Base-by-base conservation (phyloP, 805 yeast species). In the Wickerhamomyces silvicola region DNA sequence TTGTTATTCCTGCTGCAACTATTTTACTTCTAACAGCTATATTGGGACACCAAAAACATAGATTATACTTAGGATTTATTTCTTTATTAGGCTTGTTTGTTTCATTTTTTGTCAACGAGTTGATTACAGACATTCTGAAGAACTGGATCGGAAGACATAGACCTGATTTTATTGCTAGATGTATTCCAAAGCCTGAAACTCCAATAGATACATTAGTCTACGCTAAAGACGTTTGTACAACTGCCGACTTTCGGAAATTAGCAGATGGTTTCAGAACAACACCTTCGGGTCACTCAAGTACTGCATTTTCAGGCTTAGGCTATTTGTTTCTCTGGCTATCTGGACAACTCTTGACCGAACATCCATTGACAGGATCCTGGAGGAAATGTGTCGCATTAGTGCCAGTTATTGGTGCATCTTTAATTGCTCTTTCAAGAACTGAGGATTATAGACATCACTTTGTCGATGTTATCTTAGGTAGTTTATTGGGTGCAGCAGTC, bases 391-490 rank as follows among this genome's bases (percentile, higher is more conserved):
- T 78, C 3, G 60, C 77, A 1, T 49, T 60, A 8, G 34, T 68
- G n/a, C 92, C 92, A 3, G 50, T 70, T 1, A 45, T 85, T 5
- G 68, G 81, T 6, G 96, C 97, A 0, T 50, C 71, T 1, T 66
- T 79, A 41, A 78, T 90, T 44, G 97, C 97, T 0, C 57, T 84
- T 27, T 76, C 92, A 24, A 71, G 98, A 47, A 84, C 95, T 1
- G 81, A 82, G 48, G 98, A 90, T 58, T 88, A 88, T 59, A 70
- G 97, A 54, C 98, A 90, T 52, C 97, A 90, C 58, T 86, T 84
- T 51, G 64, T 83, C 12, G 98, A 90, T 56, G 81, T 92, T 1
- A 45, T 81, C 2, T 49, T 80, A 11, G 98, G 98, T 4, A 64
- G 81, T 18, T 12, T 64, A 2, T 50, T 90, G 3, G 98, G 98